A percentile compares a stretch with the other conserved stretches of the same genome.
These are phyloP conservation scores for Carex pumila DNA, from an alignment of 176 grass and related monocot genomes.

Conservation along the genomic window DNA sequence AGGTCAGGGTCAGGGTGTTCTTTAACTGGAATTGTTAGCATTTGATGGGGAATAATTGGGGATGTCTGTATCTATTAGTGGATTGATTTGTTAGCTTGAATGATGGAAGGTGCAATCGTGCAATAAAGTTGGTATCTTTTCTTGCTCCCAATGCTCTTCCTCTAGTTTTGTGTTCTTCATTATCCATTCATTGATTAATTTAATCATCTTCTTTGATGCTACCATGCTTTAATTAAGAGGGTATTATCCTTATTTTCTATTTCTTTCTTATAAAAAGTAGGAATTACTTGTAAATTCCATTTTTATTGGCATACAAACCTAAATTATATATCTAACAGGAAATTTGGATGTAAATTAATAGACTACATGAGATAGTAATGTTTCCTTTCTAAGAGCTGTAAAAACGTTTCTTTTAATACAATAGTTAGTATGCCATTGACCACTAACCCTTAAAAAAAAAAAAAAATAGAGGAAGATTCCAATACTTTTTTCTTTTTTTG, in stretches of 20 bases:
- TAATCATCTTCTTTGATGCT: not conserved
- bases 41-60: conserved; percentile 17
- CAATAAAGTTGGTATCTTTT: conserved; percentile 20
- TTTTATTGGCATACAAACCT: not conserved
- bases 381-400: no score
- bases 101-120: conserved; percentile 15
- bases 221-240: not conserved
- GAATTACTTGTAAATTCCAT: not conserved
- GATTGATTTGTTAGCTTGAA: conserved; percentile 12
- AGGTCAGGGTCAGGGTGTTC: not conserved
- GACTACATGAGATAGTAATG: no score
- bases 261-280: not conserved
- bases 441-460: no score
- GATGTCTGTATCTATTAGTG: conserved; percentile 23
- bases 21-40: conserved; percentile 19
- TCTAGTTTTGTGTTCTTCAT: not conserved
- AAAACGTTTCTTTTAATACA: no score
- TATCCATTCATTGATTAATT: conserved; percentile 1
- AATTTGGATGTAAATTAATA: no score
- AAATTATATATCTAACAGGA: not conserved
- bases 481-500: no score
- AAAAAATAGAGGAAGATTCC: no score
- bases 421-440: no score
- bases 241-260: not conserved
- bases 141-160: not conserved